Percentiles rank a stretch among this genome's conserved stretches.
Evolutionary conservation across 2,329 filamentous ascomycete species (phyloP).

Genomic region (Xylariaceae sp.): DNA sequence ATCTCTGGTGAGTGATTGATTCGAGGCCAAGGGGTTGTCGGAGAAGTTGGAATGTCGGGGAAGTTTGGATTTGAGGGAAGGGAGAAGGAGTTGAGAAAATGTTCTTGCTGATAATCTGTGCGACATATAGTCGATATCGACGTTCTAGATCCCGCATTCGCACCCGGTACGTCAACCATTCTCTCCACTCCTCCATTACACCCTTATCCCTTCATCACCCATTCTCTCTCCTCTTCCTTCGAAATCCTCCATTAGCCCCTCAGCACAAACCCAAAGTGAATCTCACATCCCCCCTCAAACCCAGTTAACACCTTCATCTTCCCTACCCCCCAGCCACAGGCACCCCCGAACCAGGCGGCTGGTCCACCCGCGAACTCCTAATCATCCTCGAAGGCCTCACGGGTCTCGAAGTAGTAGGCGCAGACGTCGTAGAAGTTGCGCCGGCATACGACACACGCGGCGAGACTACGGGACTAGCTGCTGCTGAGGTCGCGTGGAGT

Average conservation of each 20-base stretch:
- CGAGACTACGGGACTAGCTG: slow-evolving; percentile 70
- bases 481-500: slow-evolving; percentile 69
- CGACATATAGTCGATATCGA: slow-evolving; percentile 63
- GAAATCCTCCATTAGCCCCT: neutral
- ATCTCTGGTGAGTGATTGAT: slow-evolving; percentile 40
- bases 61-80: neutral
- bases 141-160: slow-evolving; percentile 67
- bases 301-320: neutral
- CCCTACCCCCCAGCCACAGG: slow-evolving; percentile 54
- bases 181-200: neutral
- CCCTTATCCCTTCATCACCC: neutral
- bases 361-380: slow-evolving; percentile 75
- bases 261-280: neutral
- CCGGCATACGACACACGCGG: slow-evolving; percentile 71
- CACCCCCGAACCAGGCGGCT: slow-evolving; percentile 75
- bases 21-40: neutral
- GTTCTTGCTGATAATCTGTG: neutral
- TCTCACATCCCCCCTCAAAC: neutral
- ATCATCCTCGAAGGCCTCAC: slow-evolving; percentile 69
- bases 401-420: slow-evolving; percentile 68
- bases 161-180: slow-evolving; percentile 45
- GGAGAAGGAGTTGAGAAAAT: neutral
- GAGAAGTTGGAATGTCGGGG: neutral
- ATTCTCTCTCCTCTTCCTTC: neutral
- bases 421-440: slow-evolving; percentile 76